These are phyloP conservation scores for Crassisporium funariophilum DNA, from an alignment of 768 basidiomycete species.

Conservation along the genomic window DNA sequence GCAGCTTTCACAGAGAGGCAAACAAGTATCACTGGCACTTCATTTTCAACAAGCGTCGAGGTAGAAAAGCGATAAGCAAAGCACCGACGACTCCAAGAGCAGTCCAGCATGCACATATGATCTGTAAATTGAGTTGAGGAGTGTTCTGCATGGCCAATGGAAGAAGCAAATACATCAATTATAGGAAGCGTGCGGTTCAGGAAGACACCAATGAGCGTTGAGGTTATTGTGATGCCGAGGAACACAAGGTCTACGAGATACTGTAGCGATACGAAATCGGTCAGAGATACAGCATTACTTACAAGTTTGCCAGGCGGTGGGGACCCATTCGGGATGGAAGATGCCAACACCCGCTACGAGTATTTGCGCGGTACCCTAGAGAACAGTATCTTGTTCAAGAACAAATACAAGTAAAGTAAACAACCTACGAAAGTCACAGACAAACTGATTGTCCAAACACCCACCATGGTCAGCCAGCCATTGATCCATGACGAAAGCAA, in stretches of 20 bases:
- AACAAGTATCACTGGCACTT: conserved; percentile 51
- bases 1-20: conserved; percentile 60
- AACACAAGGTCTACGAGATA: conserved; percentile 51
- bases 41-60: not conserved
- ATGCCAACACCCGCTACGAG: conserved; percentile 60
- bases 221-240: conserved; percentile 49
- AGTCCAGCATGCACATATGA: conserved; percentile 65
- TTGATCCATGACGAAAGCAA: conserved; percentile 64
- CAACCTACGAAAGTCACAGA: conserved; percentile 62
- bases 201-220: conserved; percentile 56
- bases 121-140: too few relatives aligned
- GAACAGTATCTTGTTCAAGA: not conserved
- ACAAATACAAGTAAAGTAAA: not conserved
- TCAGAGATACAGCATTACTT: conserved; percentile 15
- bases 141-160: conserved; percentile 2
- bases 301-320: conserved; percentile 64
- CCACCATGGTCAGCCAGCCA: conserved; percentile 70
- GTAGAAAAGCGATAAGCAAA: not conserved
- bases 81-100: conserved; percentile 55
- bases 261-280: conserved; percentile 3
- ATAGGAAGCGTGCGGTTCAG: conserved; percentile 51
- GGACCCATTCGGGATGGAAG: conserved; percentile 59
- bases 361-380: conserved; percentile 58
- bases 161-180: conserved; percentile 49
- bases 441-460: conserved; percentile 69